Evolutionary conservation across 768 basidiomycete species (phyloP), one percentile per base, ranked within the genome.

Genomic region (Lactarius sp.): DNA sequence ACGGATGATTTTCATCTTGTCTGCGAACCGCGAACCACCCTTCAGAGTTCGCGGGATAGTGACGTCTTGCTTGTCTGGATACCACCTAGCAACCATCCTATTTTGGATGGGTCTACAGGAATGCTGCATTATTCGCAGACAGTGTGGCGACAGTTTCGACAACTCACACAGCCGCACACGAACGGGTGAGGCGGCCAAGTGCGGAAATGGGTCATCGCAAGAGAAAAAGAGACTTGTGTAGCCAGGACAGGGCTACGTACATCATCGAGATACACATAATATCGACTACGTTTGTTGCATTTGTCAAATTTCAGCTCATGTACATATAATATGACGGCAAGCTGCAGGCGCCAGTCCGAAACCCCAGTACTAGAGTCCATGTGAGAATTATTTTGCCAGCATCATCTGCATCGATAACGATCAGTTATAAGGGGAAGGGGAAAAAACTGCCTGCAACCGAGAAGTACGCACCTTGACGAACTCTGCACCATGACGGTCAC

Each of bases 391-490:
- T 79, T 87, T 87, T 69, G 84, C 81, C 56, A 86, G 76, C 87
- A 89, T 88, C 86, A 89, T 88, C 86, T 86, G 61, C 16, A 52
- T 57, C 27, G 49, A 39, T 63, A 60, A 49, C 63, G 69, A 44
- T 52, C 14, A 65, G n/a, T 41, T 20, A 16, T 2, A 20, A 20
- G 46, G 46, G n/a, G 9, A 46, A 46, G 46, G 46, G 13, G 6
- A 50, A 51, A 20, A 62, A 62, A 56, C 31, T 7, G 49, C 59
- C 63, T 57, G 46, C 60, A n/a, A 20, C 52, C 27, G 3, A 55
- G 44, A 34, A 49, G 16, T 63, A 54, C 74, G 68, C 70, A 85
- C 86, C 81, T 84, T 88, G 73, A 90, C 86, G 73, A 90, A 92
- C 75, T 92, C 91, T 89, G 70, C 18, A 51, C 10, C 5, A 18